Evolutionary conservation across 306 rosid genomes (phyloP), one percentile per base, ranked within the genome.

Genomic region (Dicorynia guianensis): DNA sequence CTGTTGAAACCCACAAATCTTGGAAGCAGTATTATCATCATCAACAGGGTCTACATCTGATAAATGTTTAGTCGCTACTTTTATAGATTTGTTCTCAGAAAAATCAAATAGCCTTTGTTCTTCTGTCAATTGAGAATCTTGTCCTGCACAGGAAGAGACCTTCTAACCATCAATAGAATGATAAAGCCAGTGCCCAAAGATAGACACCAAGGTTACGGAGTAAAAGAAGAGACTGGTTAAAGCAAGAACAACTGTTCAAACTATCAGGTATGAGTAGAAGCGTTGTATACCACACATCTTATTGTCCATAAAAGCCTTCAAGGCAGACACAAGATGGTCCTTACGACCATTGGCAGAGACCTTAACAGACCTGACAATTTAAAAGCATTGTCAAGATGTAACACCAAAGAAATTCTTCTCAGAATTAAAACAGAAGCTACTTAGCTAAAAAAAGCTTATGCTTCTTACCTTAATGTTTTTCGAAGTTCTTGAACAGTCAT

Each of bases 401-500:
- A 15, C 67, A 59, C 63, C 43, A 70, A 72, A 7, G 48, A 55
- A 25, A 62, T 7, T 50, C 17, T 34, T 58, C 11, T 40, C n/a
- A 62, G 33, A 69, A 9, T 53, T 52, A 70, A 44, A 80, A 63
- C 44, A 30, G 72, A 30, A 15, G 35, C 25, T 12, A 46, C 67
- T 67, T 12, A 33, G 33, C 56, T 34, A 19, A 35, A 56, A 74
- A 76, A 77, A 30, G 50, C 60, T 67, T 52, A 53, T 46, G 6
- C 34, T 39, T 58, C 73, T 80, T 54, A 95, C 98, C 92, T 90
- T 42, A 95, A 77, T 8, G 82, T 85, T 68, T 78, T 86, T 72
- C 89, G 73, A 61, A 95, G 97, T 83, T 95, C 91, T 72, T 86
- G 88, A 76, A 92, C 87, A 5, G 96, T 95, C 98, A 95, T 87